Conservation (phyloP, 1,139 yeast genomes). For the Nakaseomyces uthaithaninus region DNA sequence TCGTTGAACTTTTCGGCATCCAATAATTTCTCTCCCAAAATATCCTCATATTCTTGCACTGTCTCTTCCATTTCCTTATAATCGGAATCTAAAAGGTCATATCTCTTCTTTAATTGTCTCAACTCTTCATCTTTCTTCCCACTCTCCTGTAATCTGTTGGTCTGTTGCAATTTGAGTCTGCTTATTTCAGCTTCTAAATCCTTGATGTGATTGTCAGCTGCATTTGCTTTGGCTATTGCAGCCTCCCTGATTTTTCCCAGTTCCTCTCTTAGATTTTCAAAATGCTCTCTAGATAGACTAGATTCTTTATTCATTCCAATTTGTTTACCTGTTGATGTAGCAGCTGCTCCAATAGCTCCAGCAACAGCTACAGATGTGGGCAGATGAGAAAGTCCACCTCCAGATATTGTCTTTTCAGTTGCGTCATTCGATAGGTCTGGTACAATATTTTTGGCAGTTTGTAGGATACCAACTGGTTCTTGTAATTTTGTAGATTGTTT, state of each 20-base stretch:
- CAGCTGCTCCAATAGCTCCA: not conserved
- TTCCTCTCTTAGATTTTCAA: constrained; percentile 38
- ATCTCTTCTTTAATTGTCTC: constrained; percentile 37
- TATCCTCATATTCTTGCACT: constrained; percentile 43
- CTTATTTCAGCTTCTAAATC: constrained; percentile 41
- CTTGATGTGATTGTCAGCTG: constrained; percentile 45
- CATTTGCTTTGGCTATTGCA: constrained; percentile 45
- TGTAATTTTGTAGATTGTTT: not conserved
- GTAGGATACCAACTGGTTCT: not conserved
- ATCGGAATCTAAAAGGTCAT: constrained; percentile 43
- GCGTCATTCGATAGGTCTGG: no score
- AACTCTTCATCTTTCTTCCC: constrained; percentile 5
- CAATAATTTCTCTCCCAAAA: constrained; percentile 48
- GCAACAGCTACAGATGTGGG: no score
- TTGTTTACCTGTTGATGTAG: not conserved
- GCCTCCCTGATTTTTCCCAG: constrained; percentile 39
- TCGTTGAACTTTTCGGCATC: constrained; percentile 48
- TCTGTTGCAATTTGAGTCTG: constrained; percentile 19
- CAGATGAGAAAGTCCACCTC: no score
- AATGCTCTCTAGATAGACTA: constrained; percentile 13
- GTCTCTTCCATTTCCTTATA: constrained; percentile 38
- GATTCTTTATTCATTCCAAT: not conserved
- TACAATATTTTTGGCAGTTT: not conserved
- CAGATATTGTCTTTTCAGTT: no score
- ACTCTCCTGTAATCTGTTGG: not conserved